Conservation (phyloP, 768 basidiomycete genomes). For the Calvatia gigantea region DNA sequence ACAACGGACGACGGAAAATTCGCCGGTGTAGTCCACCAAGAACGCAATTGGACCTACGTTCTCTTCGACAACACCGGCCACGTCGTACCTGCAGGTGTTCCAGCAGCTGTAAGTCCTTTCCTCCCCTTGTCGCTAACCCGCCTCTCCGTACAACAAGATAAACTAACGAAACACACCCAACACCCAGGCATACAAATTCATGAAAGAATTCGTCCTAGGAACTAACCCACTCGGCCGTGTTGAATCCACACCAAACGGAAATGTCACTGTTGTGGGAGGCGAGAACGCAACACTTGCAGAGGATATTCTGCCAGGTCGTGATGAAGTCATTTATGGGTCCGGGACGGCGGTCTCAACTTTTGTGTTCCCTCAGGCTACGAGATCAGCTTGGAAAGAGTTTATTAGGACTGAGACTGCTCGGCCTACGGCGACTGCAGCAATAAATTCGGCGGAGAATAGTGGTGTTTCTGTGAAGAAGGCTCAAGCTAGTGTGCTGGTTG, state of each 20-base stretch:
- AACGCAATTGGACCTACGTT: conserved; percentile 61
- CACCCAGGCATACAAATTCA: conserved; percentile 54
- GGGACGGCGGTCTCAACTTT: conserved; percentile 48
- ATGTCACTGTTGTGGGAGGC: conserved; percentile 40
- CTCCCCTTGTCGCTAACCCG: neutral
- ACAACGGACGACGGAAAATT: conserved; percentile 52
- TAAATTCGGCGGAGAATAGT: neutral
- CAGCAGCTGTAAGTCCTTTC: conserved; percentile 31
- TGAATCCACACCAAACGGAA: conserved; percentile 23
- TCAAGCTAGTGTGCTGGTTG: neutral
- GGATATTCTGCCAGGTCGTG: conserved; percentile 49
- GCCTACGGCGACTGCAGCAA: conserved; percentile 10
- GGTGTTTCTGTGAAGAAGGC: neutral
- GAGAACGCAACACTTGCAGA: conserved; percentile 41
- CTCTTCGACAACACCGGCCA: conserved; percentile 41
- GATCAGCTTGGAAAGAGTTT: conserved; percentile 53
- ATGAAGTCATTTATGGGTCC: conserved; percentile 54
- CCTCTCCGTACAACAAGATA: neutral
- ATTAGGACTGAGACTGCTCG: conserved; percentile 36
- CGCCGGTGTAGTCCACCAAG: conserved; percentile 72
- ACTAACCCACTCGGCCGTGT: conserved; percentile 58
- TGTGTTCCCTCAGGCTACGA: conserved; percentile 51
- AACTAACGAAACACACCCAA: neutral
- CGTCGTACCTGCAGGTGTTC: conserved; percentile 32
- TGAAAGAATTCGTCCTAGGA: conserved; percentile 67